phyloP scores from a whole-genome alignment of 2,329 filamentous ascomycete genomes.

The Cladosporium cucumerinum region DNA sequence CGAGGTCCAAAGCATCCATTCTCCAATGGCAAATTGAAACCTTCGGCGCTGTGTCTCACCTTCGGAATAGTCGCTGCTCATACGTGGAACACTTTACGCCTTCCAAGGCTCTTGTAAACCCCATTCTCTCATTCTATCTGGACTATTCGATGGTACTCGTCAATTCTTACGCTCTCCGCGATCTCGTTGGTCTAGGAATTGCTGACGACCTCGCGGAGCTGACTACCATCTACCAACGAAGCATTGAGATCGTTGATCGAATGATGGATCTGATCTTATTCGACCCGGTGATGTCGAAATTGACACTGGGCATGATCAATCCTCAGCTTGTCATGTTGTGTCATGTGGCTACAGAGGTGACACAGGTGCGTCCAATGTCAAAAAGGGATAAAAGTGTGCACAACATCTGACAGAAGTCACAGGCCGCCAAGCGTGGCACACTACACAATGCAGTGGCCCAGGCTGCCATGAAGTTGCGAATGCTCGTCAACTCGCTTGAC shows the following conservation, averaged over 20 bases:
- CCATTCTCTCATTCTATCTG: slow-evolving; percentile 8
- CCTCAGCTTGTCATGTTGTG: slow-evolving; percentile 13
- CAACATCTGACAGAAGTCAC: neutral
- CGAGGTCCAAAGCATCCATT: neutral
- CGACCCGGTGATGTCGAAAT: neutral
- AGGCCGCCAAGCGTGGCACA: slow-evolving; percentile 8
- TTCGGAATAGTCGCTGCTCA: slow-evolving; percentile 1
- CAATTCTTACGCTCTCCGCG: slow-evolving; percentile 11
- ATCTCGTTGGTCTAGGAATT: slow-evolving; percentile 1
- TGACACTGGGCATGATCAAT: slow-evolving; percentile 7
- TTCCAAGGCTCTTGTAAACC: neutral
- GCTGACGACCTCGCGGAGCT: neutral
- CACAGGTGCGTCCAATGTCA: neutral
- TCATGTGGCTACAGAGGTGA: slow-evolving; percentile 10
- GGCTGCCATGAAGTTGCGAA: slow-evolving; percentile 3
- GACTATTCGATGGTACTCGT: slow-evolving; percentile 12
- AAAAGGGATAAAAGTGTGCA: neutral
- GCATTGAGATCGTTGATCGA: neutral
- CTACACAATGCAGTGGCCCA: neutral
- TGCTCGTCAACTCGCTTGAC: slow-evolving; percentile 4
- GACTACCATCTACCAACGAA: slow-evolving; percentile 6
- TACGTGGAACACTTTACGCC: neutral
- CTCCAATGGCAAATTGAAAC: slow-evolving; percentile 2
- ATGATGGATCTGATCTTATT: slow-evolving; percentile 11
- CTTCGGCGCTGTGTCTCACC: slow-evolving; percentile 3